Percentiles rank a stretch among this genome's conserved stretches.
These are phyloP conservation scores for Talaromyces wortmannii DNA, from an alignment of 495 filamentous ascomycete genomes.

Conservation along the genomic window DNA sequence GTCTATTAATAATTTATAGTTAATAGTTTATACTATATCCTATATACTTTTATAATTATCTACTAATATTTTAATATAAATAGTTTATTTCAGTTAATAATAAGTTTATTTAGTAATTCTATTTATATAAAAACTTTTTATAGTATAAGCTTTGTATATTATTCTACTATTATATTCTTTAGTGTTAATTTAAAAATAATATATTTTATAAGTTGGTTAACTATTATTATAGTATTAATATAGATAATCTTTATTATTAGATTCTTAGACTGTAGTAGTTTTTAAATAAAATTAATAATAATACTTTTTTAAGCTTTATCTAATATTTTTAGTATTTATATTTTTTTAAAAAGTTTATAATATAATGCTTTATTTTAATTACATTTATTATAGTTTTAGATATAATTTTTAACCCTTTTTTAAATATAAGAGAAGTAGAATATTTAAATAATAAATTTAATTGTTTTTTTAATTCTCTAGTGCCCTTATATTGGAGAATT, in stretches of 20 bases:
- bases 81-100: constrained; percentile 7
- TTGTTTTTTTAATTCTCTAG: constrained; percentile 1
- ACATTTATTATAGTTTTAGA: constrained; percentile 4
- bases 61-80: constrained; percentile 8
- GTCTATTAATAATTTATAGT: constrained; percentile 1
- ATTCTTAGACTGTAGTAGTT: neutral
- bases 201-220: constrained; percentile 7
- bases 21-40: neutral
- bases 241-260: neutral
- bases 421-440: constrained; percentile 1
- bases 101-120: constrained; percentile 3
- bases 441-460: constrained; percentile 6
- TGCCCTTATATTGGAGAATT: neutral
- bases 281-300: constrained; percentile 15
- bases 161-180: constrained; percentile 2
- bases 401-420: constrained; percentile 5
- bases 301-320: constrained; percentile 8
- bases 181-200: constrained; percentile 3
- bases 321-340: constrained; percentile 8
- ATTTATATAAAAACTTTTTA: constrained; percentile 2
- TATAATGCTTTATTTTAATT: neutral
- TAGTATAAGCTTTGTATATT: neutral
- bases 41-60: neutral
- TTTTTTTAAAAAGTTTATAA: constrained; percentile 7
- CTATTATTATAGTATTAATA: constrained; percentile 4